phyloP scores from a whole-genome alignment of 257 asterid species.

The Solanum megistacrolobum region DNA sequence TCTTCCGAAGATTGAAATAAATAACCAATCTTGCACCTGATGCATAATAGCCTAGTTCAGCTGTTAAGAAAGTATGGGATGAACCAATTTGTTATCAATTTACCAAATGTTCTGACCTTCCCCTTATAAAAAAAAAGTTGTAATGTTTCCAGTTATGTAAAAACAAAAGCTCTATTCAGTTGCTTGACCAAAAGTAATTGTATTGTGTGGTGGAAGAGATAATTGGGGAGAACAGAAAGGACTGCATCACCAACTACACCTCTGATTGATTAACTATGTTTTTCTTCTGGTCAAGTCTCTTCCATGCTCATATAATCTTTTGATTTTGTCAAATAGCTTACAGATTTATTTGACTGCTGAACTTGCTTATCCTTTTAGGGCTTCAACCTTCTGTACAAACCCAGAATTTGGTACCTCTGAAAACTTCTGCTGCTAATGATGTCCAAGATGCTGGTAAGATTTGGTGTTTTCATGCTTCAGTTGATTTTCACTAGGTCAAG shows the following conservation, averaged over 20 bases:
- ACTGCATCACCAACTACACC: not conserved
- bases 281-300: not conserved
- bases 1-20: not conserved
- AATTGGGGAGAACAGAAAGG: not conserved
- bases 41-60: not conserved
- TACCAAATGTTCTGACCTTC: not conserved
- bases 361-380: slow-evolving; percentile 15
- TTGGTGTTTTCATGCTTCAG: not conserved
- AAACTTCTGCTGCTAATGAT: slow-evolving; percentile 17
- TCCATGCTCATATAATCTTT: not conserved
- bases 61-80: not conserved
- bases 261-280: not conserved
- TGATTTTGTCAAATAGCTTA: not conserved
- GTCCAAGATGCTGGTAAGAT: slow-evolving; percentile 18
- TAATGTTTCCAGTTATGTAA: not conserved
- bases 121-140: not conserved
- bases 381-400: slow-evolving; percentile 19
- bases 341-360: slow-evolving; percentile 1
- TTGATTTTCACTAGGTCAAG: not conserved
- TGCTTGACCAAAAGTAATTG: not conserved
- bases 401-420: slow-evolving; percentile 9
- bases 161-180: not conserved
- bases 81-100: not conserved
- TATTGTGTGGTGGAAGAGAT: not conserved
- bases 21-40: not conserved